Evolutionary conservation across 2,329 filamentous ascomycete genomes (phyloP).

Genomic region (Diaporthe sp.): DNA sequence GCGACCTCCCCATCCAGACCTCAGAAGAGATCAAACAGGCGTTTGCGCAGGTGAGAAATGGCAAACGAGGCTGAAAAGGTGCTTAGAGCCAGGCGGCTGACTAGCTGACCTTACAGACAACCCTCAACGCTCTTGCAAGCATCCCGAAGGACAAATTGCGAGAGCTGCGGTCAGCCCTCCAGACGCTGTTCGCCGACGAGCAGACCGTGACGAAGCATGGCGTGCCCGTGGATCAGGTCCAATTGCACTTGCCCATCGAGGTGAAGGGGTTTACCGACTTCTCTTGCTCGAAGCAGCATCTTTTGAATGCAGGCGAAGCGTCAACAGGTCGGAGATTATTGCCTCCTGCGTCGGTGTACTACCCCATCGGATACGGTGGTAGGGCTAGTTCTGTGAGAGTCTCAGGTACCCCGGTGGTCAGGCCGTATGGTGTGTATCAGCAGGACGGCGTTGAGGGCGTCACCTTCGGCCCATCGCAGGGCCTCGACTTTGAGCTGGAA

Average conservation of each 20-base stretch:
- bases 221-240: constrained; percentile 49
- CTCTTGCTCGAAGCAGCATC: constrained; percentile 63
- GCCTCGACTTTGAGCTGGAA: constrained; percentile 56
- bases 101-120: constrained; percentile 48
- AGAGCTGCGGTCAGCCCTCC: constrained; percentile 37
- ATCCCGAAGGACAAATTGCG: constrained; percentile 34
- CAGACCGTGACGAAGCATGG: constrained; percentile 38
- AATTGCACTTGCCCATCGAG: constrained; percentile 64
- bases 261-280: constrained; percentile 69
- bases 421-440: constrained; percentile 58
- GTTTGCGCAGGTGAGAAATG: constrained; percentile 57
- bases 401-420: constrained; percentile 57
- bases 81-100: constrained; percentile 47
- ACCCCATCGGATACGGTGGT: constrained; percentile 64
- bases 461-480: constrained; percentile 44
- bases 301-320: constrained; percentile 55
- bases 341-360: constrained; percentile 58
- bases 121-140: constrained; percentile 40
- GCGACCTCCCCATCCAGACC: constrained; percentile 50
- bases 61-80: constrained; percentile 42
- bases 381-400: constrained; percentile 63
- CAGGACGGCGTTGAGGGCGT: constrained; percentile 38
- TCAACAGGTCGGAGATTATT: constrained; percentile 45
- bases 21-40: constrained; percentile 55
- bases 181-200: constrained; percentile 35